Evolutionary conservation across 2,329 filamentous ascomycete genomes (phyloP), one percentile per base, ranked within the genome.

Genomic region (Claviceps sp.): DNA sequence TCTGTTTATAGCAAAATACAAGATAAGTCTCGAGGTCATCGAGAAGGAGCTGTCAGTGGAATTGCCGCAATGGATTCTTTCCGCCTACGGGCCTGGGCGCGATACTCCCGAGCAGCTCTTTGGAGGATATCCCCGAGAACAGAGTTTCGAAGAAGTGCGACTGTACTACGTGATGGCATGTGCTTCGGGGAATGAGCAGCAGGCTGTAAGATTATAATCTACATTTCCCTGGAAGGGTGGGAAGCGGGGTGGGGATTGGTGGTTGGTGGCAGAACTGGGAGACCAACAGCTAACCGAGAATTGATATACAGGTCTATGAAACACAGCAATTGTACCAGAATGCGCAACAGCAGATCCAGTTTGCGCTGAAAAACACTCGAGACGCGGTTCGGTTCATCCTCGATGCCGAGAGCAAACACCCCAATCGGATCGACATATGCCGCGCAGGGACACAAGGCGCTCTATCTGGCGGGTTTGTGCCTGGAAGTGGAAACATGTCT

Each of bases 141-240:
- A 89, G 65, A 95, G 89, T 61, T 85, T 86, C 42, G 91, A 97
- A 65, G 91, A 97, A 67, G 78, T 95, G 64, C 79, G 89, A 48
- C 64, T 90, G 22, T 84, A 89, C 62, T 90, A 91, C 62, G 72
- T 82, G 60, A 61, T 64, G 50, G 79, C 79, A 2, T 71, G 74
- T 42, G 76, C 79, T 8, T 62, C 76, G 7, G 85, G 86, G 1
- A 85, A 82, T 52, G 68, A 72, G 13, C 70, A 77, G 52, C 69
- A 71, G 52, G 77, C 75, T 51, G 76, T 79, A 65, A 52, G 72
- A 63, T 18, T 11, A 8, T 11, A 16, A 36, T 46, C 16, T 14
- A 26, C 26, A 36, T 43, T 45, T 4, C 14, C 3, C 20, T 16
- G 38, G n/a, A 8, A 11, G 42, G 13, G 3, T 14, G 16, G 42